These are phyloP conservation scores for Protea cynaroides DNA, from an alignment of 164 flowering plant genomes.

Conservation along the genomic window DNA sequence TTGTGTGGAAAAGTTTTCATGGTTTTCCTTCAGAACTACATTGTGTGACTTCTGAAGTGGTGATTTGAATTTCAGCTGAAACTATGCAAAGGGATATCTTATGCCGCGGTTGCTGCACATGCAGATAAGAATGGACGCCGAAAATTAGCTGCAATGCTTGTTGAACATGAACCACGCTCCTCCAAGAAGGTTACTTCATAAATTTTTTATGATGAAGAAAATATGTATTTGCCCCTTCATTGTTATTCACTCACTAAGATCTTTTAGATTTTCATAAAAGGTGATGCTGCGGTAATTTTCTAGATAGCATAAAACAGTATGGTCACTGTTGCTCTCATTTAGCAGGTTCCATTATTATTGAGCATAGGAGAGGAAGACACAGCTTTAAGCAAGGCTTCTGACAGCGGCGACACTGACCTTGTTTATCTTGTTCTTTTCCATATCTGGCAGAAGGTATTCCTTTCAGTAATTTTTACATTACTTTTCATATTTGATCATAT, in stretches of 20 bases:
- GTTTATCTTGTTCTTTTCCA: conserved; percentile 92
- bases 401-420: conserved; percentile 99
- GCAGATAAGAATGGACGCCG: conserved; percentile 86
- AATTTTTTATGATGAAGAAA: background rate
- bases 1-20: background rate
- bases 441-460: conserved; percentile 82
- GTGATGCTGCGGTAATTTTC: background rate
- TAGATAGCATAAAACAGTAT: background rate
- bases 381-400: conserved; percentile 82
- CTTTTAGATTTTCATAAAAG: background rate
- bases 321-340: conserved; percentile 4
- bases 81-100: conserved; percentile 87
- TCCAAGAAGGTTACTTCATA: conserved; percentile 71
- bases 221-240: background rate
- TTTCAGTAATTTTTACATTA: background rate
- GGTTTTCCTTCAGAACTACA: background rate
- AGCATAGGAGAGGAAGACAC: conserved; percentile 96
- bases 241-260: background rate
- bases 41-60: conserved; percentile 9
- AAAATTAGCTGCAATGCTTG: conserved; percentile 93
- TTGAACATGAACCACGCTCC: conserved; percentile 91
- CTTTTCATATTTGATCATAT: conserved; percentile 1
- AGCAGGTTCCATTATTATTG: conserved; percentile 88
- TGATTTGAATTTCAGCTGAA: conserved; percentile 51
- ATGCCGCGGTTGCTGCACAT: conserved; percentile 98